Evolutionary conservation across 116 monocot species (phyloP), one percentile per base, ranked within the genome.

Genomic region (Phalaenopsis hybrid): DNA sequence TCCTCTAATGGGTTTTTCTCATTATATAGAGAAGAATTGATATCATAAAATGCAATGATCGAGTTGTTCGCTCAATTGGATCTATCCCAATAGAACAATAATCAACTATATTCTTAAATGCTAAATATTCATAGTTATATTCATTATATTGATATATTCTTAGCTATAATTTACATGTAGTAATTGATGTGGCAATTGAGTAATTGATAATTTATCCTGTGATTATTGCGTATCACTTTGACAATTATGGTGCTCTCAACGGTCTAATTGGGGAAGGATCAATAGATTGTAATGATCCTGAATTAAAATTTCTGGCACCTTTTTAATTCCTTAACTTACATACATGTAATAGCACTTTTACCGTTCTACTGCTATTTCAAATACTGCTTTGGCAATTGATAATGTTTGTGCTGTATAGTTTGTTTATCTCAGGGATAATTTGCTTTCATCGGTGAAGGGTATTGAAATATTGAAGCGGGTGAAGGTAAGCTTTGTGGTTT

Each of bases 361-460:
- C 72, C 6, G 17, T 75, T 75, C 21, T 75, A 11, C 20, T 75
- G 75, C 46, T 75, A 46, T 46, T 75, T 21, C 37, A 34, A 72
- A 31, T 44, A 37, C 20, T 5, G 5, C 75, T 44, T 75, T 75
- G 18, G 75, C 6, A 45, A 1, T 44, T 75, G 9, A 75, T 74
- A 78, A 81, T 82, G 33, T 77, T 72, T 84, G 34, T 81, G 81
- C 50, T 45, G 78, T 91, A 65, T 86, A 99, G 99, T 99, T 99
- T 99, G 93, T 99, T 81, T 99, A 99, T 88, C 90, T 99, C 81
- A 99, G 99, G 88, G 99, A 99, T 82, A 99, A 99, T 83, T 89
- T 94, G 18, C 83, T 99, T 68, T 92, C 95, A 88, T 93, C 95
- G 73, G 81, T 99, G 23, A 95, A 93, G 83, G 99, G 99, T n/a